phyloP scores from a whole-genome alignment of 495 filamentous ascomycete species.

The Articulospora tetracladia region DNA sequence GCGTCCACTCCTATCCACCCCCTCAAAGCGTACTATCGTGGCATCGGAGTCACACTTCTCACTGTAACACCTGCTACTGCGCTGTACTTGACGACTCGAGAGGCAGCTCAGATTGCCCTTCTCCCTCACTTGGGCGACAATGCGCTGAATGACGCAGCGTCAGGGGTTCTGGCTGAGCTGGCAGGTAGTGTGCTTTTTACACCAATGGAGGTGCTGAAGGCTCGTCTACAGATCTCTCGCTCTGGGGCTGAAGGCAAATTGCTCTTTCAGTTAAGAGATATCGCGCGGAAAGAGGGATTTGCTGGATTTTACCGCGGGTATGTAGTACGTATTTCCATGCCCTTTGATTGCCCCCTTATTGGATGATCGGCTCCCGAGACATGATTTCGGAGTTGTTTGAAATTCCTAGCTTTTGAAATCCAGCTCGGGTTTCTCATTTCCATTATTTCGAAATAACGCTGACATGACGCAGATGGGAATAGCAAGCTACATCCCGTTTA shows the following conservation, averaged over 20 bases:
- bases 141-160: slow-evolving; percentile 8
- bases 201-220: slow-evolving; percentile 16
- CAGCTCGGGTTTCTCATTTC: no score
- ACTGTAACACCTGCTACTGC: slow-evolving; percentile 15
- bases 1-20: slow-evolving; percentile 13
- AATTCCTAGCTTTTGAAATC: no score
- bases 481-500: slow-evolving; percentile 12
- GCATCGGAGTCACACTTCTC: slow-evolving; percentile 16
- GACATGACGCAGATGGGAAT: no score
- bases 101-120: slow-evolving; percentile 16
- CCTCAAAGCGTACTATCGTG: slow-evolving; percentile 12
- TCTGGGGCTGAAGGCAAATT: slow-evolving; percentile 14
- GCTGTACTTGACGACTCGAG: slow-evolving; percentile 13
- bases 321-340: no score
- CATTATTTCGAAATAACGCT: no score
- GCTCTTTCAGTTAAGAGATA: slow-evolving; percentile 8
- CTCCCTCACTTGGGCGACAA: slow-evolving; percentile 14
- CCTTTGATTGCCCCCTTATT: no score
- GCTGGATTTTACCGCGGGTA: slow-evolving; percentile 14
- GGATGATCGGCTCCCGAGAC: no score
- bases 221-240: slow-evolving; percentile 12
- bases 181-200: slow-evolving; percentile 15
- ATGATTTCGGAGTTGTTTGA: no score
- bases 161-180: slow-evolving; percentile 10
- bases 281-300: slow-evolving; percentile 10